Base-by-base conservation (phyloP, 2,329 filamentous ascomycete species). In the Zymoseptoria tritici region DNA sequence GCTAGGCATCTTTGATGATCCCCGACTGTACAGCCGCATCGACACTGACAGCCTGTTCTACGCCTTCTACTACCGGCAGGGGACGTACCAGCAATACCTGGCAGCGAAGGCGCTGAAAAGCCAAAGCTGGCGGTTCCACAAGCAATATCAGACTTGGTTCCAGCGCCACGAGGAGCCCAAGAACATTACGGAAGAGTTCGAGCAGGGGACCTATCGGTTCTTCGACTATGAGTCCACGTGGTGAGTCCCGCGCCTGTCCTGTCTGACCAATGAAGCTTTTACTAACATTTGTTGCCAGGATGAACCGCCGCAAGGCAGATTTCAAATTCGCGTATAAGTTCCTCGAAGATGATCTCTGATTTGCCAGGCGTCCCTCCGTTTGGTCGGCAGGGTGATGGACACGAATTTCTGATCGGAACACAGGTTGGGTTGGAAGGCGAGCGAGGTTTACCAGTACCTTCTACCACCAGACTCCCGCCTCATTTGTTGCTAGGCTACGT, bases 101-200 rank as follows among this genome's bases (percentile, higher is more conserved):
- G 91, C 94, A 1, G 94, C 94, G 13, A 96, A 96, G 76, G 91
- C 94, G n/a, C 79, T 99, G 56, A 99, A 99, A 78, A 90, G 93
- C 66, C 94, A 99, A 76, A 97, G 92, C 76, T 99, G 94, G 94
- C 85, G 94, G 59, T 99, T 99, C 75, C 94, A 99, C 78, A 99
- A 99, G 80, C 94, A 97, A 75, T 99, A 99, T 73, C 94, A 96
- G 76, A 99, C 94, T 1, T 99, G 94, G 94, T 99, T 99, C 72
- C 94, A 99, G 76, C 84, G 94, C 56, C 94, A 99, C 67, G 94
- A 99, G 73, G 94, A 99, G 79, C 94, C 94, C 19, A 99, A 99
- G 81, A 92, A 87, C 68, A 99, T 99, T 71, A 97, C 94, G 0
- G 94, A 99, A 76, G 94, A 99, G 77, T 97, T 91, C 72, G 94